phyloP scores from a whole-genome alignment of 2,329 filamentous ascomycete genomes.

The Exophiala alcalophila region DNA sequence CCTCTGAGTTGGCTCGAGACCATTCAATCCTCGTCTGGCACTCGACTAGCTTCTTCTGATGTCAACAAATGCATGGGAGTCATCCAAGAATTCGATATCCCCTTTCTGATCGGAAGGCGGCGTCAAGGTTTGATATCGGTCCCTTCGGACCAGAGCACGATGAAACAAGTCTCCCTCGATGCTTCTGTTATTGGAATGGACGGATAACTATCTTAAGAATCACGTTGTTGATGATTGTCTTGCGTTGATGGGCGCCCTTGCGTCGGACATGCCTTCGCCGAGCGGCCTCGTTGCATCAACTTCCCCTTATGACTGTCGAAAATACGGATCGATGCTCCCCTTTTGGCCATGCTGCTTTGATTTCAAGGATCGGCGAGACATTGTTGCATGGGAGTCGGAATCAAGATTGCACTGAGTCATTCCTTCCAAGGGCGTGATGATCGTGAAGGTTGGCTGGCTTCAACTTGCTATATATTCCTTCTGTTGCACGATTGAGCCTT shows the following conservation, averaged over 20 bases:
- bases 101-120: slow-evolving; percentile 1
- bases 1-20: too few relatives aligned
- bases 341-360: slow-evolving; percentile 3
- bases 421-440: slow-evolving; percentile 1
- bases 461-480: slow-evolving; percentile 16
- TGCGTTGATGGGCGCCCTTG: slow-evolving; percentile 17
- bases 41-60: too few relatives aligned
- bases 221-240: slow-evolving; percentile 5
- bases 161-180: slow-evolving; percentile 14
- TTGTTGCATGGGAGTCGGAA: slow-evolving; percentile 6
- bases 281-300: background rate
- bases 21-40: too few relatives aligned
- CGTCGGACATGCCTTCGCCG: slow-evolving; percentile 15
- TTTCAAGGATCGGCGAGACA: slow-evolving; percentile 16
- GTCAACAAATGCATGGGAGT: too few relatives aligned
- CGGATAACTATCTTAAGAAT: slow-evolving; percentile 11
- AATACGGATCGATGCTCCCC: background rate
- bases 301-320: slow-evolving; percentile 5
- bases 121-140: background rate
- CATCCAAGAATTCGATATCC: slow-evolving; percentile 10
- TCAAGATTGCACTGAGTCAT: slow-evolving; percentile 22
- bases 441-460: background rate
- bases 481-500: background rate
- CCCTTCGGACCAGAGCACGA: too few relatives aligned
- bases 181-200: slow-evolving; percentile 7